Evolutionary conservation across 1,284 basidiomycete genomes (phyloP), one percentile per base, ranked within the genome.

Genomic region (Puccinia hordei): DNA sequence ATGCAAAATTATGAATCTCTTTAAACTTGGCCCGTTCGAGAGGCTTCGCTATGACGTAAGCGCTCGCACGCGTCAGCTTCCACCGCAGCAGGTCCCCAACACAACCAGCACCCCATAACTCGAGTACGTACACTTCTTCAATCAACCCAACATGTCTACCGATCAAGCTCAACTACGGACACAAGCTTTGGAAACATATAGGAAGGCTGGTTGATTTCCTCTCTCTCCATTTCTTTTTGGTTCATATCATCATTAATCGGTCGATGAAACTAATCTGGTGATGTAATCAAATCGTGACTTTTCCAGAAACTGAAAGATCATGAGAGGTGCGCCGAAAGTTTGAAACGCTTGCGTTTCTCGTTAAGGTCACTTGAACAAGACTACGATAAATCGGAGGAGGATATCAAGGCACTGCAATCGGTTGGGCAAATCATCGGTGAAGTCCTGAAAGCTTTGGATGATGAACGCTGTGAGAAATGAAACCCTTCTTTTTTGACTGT

Each of bases 381-480:
- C 81, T 99, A 91, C 85, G 93, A 92, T 84, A 96, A 97, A 89
- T 97, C 95, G 0, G 97, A 99, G 86, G 95, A 99, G 63, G 96
- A 99, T 85, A 98, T 99, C 87, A 98, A 98, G 87, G 97, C 97
- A 69, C 91, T 99, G 19, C 97, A 99, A 86, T 97, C 94, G 15
- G 97, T 99, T 13, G 97, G 97, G 15, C 97, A 99, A 88, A 98
- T 99, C 83, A 97, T 99, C 82, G 97, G 95, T 81, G 97, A 99
- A 87, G 94, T 99, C 81, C 91, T 99, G 90, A 98, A 98, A 87
- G 95, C 99, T 87, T 88, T 99, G 38, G 97, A 99, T 84, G 94
- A 98, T 82, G 96, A 99, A 87, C 89, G 97, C 87, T 99, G 95
- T 96, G 84, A 85, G 93, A 66, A n/a, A 66, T 3, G 27, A 53